Base-by-base conservation (phyloP, 163 green algal genomes). In the Scenedesmus sp. region DNA sequence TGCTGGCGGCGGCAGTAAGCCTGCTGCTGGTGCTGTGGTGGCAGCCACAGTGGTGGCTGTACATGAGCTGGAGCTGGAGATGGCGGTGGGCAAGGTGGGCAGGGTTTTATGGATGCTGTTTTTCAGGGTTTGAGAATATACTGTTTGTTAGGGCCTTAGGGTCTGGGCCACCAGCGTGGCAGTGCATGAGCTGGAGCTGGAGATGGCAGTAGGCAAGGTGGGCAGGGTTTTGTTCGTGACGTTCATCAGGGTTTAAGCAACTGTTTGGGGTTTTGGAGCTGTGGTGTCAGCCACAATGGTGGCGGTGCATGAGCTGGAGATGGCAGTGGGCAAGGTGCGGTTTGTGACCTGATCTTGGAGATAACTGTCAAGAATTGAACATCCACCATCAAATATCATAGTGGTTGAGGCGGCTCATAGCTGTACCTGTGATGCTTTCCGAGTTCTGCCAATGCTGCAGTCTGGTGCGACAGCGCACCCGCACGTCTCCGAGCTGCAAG, bases 271-370 rank as follows among this genome's bases (percentile, higher is more conserved):
- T 46, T 46, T 46, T 46, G 34, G 34, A 46, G 34, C 34, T 46
- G 34, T 46, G 0, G 92, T 96, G 5, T 84, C 74, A 4, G 94
- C 84, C 6, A 95, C 90, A 3, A 94, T 98, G 4, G 84, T 87
- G 16, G 73, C 70, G 6, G 90, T 87, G 6, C 64, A 86, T 20
- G 62, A 89, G 12, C 20, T 90, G 73, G 90, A 93, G 56, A 15
- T 93, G 55, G n/a, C 73, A 23, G 83, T 66, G 13, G 90, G 90
- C 55, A 89, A 90, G 89, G 89, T 92, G 82, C 20, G 88, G 13
- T n/a, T 20, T 23, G 12, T 46, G 34, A 46, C 34, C 34, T 46
- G 34, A 46, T 46, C 34, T 46, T 46, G 34, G 34, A 46, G 34
- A 46, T 46, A 46, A 46, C 34, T 46, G 34, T 46, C 34, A 46